These are phyloP conservation scores for Cornus florida DNA, from an alignment of 148 eudicot genomes.

Conservation along the genomic window DNA sequence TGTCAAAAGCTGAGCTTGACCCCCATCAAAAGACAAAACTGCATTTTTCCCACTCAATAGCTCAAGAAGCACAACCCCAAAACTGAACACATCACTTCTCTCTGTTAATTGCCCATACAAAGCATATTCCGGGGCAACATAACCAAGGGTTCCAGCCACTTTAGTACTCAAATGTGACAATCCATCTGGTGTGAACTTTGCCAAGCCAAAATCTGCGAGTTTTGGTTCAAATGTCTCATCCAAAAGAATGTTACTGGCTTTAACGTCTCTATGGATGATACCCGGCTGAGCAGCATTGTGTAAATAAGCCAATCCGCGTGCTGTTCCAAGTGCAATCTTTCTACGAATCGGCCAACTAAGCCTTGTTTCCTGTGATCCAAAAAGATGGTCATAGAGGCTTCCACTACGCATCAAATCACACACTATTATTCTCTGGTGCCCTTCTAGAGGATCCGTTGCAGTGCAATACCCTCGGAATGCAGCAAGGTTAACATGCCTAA, in stretches of 20 bases:
- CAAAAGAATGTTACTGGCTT: neutral
- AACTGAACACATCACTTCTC: too few relatives aligned
- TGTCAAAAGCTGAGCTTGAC: neutral
- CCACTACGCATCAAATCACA: neutral
- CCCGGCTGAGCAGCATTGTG: neutral
- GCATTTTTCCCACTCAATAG: too few relatives aligned
- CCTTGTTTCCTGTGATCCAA: neutral
- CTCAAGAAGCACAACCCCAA: too few relatives aligned
- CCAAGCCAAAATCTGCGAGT: neutral
- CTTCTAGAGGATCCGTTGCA: neutral
- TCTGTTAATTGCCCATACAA: too few relatives aligned
- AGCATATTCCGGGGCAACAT: too few relatives aligned
- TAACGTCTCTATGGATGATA: neutral
- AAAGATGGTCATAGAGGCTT: neutral
- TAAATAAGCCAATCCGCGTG: neutral
- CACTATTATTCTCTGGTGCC: neutral
- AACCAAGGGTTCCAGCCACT: too few relatives aligned
- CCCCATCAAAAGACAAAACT: too few relatives aligned
- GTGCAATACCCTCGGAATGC: neutral
- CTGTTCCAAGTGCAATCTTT: too few relatives aligned
- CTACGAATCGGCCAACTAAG: neutral
- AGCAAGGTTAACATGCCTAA: neutral
- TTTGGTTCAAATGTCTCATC: neutral
- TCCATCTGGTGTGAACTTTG: too few relatives aligned
- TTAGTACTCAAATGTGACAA: too few relatives aligned